These are phyloP conservation scores for Kluyveromyces siamensis DNA, from an alignment of 805 yeast species.

Conservation along the genomic window DNA sequence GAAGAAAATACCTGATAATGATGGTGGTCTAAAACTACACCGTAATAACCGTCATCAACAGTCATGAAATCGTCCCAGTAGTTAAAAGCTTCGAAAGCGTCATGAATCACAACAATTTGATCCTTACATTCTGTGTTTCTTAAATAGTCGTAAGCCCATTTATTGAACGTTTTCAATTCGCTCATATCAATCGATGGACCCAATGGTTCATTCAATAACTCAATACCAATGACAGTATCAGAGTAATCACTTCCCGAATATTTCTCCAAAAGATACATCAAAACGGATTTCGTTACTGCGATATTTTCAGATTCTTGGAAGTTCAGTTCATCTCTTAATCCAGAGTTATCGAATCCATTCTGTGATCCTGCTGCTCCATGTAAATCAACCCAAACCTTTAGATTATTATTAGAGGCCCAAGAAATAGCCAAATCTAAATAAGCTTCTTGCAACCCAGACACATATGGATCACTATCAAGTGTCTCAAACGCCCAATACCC, in stretches of 20 bases:
- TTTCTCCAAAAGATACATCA: slow-evolving; percentile 45
- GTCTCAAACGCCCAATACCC: slow-evolving; percentile 88
- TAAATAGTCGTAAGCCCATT: slow-evolving; percentile 53
- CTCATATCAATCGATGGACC: slow-evolving; percentile 58
- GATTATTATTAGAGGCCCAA: slow-evolving; percentile 56
- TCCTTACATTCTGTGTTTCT: slow-evolving; percentile 43
- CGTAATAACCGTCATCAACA: slow-evolving; percentile 39
- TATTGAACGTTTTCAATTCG: slow-evolving; percentile 49
- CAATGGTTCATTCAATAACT: slow-evolving; percentile 83
- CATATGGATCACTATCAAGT: slow-evolving; percentile 69
- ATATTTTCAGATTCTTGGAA: slow-evolving; percentile 48
- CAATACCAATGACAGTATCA: slow-evolving; percentile 76
- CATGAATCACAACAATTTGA: slow-evolving; percentile 65
- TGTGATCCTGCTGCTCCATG: slow-evolving; percentile 98
- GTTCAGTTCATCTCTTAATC: slow-evolving; percentile 52
- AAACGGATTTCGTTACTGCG: slow-evolving; percentile 44
- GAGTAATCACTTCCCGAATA: slow-evolving; percentile 54
- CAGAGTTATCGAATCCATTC: slow-evolving; percentile 93
- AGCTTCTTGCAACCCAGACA: slow-evolving; percentile 58
- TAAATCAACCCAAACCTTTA: slow-evolving; percentile 83
- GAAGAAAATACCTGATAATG: slow-evolving; percentile 78
- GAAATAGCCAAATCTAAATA: slow-evolving; percentile 68
- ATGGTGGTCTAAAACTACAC: slow-evolving; percentile 79
- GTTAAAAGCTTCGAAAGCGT: slow-evolving; percentile 58
- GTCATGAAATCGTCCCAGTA: slow-evolving; percentile 56